Base-by-base conservation (phyloP, 768 basidiomycete genomes). In the Boletus vinaceobasis region DNA sequence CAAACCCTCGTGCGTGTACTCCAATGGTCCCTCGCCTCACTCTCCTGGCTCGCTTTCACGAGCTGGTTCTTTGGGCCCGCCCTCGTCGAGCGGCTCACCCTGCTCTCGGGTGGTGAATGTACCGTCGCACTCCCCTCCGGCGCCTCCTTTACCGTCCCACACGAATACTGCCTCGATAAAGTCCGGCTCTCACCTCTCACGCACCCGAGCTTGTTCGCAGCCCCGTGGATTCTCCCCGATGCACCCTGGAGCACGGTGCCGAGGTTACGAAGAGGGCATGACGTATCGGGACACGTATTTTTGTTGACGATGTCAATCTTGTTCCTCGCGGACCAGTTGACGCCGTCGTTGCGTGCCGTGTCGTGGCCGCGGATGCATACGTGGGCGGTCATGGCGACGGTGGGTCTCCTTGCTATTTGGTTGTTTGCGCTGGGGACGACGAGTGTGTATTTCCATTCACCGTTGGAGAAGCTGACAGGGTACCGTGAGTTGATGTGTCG, bases 201-300 rank as follows among this genome's bases (percentile, higher is more conserved):
- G 0, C 87, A 93, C 61, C 84, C 90, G 1, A 58, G 71, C 14
- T 73, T 91, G 40, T 90, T 92, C 72, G 64, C 77, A 11, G 60
- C 74, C 5, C 59, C 69, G 19, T 60, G 79, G 48, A 45, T 69
- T 5, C 62, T 74, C 31, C 75, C 77, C 2, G 68, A 72, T 5
- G 45, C 44, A 2, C 76, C 73, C 14, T 86, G 80, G 80, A 68
- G 65, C 29, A 70, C 66, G 1, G 73, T 72, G 0, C 90, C 93
- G 9, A 74, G 87, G 29, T 73, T 96, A 58, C 79, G 83, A 50
- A 80, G 77, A 39, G 96, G 96, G 0, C 93, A 97, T 67, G 96
- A 98, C 63, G 83, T 98, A 14, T 95, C 93, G 0, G 96, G 96
- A 7, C 96, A 98, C 66, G 77, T 93, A 31, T 98, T 97, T 75